phyloP scores from a whole-genome alignment of 495 filamentous ascomycete genomes.

The Hamigera avellanea region DNA sequence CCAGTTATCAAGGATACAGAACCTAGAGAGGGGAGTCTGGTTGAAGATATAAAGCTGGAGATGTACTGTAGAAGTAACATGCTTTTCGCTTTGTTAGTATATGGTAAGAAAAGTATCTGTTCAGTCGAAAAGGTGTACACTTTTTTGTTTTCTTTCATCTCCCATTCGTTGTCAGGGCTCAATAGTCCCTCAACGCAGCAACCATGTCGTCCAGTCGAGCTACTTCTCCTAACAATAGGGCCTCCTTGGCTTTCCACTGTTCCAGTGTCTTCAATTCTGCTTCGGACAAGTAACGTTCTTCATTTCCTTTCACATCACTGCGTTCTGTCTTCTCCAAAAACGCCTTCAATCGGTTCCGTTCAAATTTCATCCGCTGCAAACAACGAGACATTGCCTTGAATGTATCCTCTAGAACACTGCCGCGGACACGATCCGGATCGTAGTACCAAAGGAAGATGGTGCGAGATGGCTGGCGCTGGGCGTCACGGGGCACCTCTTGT shows the following conservation, averaged over 20 bases:
- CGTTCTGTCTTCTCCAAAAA: slow-evolving; percentile 69
- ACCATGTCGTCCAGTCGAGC: slow-evolving; percentile 74
- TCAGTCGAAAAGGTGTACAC: no score
- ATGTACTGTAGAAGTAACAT: no score
- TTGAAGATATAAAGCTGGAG: no score
- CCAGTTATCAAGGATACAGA: no score
- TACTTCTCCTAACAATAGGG: slow-evolving; percentile 64
- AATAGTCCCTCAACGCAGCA: slow-evolving; percentile 73
- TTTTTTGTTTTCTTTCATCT: neutral
- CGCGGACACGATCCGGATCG: slow-evolving; percentile 56
- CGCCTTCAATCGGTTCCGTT: slow-evolving; percentile 51
- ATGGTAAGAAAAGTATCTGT: no score
- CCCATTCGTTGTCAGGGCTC: slow-evolving; percentile 6
- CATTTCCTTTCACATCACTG: slow-evolving; percentile 68
- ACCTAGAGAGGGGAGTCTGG: no score
- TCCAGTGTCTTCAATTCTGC: slow-evolving; percentile 54
- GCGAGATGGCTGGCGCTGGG: slow-evolving; percentile 60
- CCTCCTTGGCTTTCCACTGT: slow-evolving; percentile 60
- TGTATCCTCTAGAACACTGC: slow-evolving; percentile 56
- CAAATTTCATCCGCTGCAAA: slow-evolving; percentile 62
- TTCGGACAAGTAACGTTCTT: slow-evolving; percentile 61
- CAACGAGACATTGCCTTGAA: slow-evolving; percentile 87
- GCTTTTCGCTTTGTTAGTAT: no score
- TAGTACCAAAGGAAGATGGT: slow-evolving; percentile 88
- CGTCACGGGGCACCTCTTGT: slow-evolving; percentile 84